Evolutionary conservation across 129 eudicot genomes (phyloP).

Genomic region (Centella asiatica): DNA sequence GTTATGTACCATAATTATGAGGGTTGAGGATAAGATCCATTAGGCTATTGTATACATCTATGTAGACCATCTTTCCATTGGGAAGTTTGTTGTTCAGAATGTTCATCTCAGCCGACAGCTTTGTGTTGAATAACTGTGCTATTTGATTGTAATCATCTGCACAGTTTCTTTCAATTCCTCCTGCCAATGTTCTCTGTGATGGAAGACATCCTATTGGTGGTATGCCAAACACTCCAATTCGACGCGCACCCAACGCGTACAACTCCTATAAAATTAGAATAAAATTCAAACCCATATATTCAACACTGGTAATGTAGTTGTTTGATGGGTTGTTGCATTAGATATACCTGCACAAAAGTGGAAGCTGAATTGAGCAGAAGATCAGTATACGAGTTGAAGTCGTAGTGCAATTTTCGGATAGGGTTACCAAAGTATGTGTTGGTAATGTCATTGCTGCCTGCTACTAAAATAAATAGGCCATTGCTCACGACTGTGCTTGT

Average conservation of each 20-base stretch:
- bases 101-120: conserved; percentile 32
- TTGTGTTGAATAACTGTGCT: conserved; percentile 49
- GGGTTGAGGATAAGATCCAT: conserved; percentile 51
- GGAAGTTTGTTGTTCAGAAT: conserved; percentile 30
- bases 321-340: not conserved
- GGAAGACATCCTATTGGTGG: conserved; percentile 87
- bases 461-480: conserved; percentile 38
- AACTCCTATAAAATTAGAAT: conserved; percentile 28
- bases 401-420: conserved; percentile 32
- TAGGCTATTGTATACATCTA: conserved; percentile 42
- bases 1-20: conserved; percentile 42
- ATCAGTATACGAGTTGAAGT: conserved; percentile 43
- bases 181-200: conserved; percentile 60
- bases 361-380: conserved; percentile 51
- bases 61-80: conserved; percentile 37
- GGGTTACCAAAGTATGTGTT: conserved; percentile 62
- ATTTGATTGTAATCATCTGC: conserved; percentile 36
- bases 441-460: conserved; percentile 66
- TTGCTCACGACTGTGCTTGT: conserved; percentile 33
- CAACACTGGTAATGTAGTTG: not conserved
- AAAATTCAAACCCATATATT: not conserved
- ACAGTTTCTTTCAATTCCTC: conserved; percentile 57
- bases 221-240: conserved; percentile 50
- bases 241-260: conserved; percentile 59
- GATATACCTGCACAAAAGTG: conserved; percentile 47